Base-by-base conservation (phyloP, 2,329 filamentous ascomycete genomes). In the Aspergillus japonicus region DNA sequence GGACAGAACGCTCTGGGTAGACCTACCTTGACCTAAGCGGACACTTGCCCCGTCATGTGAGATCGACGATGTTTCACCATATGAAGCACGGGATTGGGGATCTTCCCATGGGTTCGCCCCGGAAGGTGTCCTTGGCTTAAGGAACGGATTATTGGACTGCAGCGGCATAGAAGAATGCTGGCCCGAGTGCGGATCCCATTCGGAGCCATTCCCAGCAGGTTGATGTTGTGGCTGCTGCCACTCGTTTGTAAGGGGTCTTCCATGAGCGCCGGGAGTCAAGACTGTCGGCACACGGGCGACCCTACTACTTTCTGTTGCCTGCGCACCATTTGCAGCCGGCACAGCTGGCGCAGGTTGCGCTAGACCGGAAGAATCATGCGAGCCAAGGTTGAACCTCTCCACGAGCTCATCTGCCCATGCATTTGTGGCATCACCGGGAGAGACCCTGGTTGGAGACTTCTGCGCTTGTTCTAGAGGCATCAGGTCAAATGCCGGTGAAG, bases 81-180 rank as follows among this genome's bases (percentile, higher is more conserved):
- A 58, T 8, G 60, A 62, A n/a, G 57, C 21, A 11, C 62, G 57
- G 48, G 59, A 57, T 10, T 65, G 64, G 51, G 61, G 64, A 14
- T 60, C 59, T 7, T 68, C 64, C 54, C 63, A 66, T 12, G 67
- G 61, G 26, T 68, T 65, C 11, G 64, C 62, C 10, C 69, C 64
- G 31, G 39, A 44, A 44, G 62, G 56, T 21, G 68, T 61, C 31
- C 67, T 66, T 2, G 71, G 59, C 56, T 73, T 76, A 54, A 77
- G 50, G 48, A 78, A 78, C 5, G 75, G 75, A 44, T 78, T 78
- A 52, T 77, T 78, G 16, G 75, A 77, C 55, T 69, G 73, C 24
- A 77, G 65, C 50, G 70, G 72, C 33, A 69, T 62, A 0, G 72
- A 68, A 19, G 64, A 53, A 44, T 44, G 39, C 39, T 64, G 14